Evolutionary conservation across 495 filamentous ascomycete genomes (phyloP), one percentile per base, ranked within the genome.

Genomic region (Schizothecium vesticola): DNA sequence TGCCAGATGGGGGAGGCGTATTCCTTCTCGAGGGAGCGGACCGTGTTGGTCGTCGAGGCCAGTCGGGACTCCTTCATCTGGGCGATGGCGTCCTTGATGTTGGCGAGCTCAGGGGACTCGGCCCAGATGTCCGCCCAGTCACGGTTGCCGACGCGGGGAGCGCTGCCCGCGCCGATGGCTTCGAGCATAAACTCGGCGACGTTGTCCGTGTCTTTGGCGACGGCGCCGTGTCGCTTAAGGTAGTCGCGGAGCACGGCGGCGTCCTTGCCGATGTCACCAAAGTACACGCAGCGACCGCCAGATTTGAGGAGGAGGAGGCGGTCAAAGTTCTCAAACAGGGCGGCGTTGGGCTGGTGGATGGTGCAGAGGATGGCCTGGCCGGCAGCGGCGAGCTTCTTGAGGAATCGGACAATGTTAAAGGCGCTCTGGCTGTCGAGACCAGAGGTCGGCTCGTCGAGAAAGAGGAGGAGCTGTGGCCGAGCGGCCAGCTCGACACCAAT

Each of bases 361-460:
- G 94, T 97, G 78, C 91, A 93, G 1, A 97, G 86, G 74, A 97
- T 92, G 21, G 94, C 92, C 72, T 97, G 93, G 1, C 94, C 94
- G 55, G 89, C 88, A 1, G 85, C 87, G 1, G 93, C 89, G 11
- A 97, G 85, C 80, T 96, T 97, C 61, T 89, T 89, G 62, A 97
- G 78, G 83, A 96, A 96, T 59, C 91, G 88, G 16, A 96, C 88
- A 68, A 96, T 97, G 69, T 94, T 94, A 82, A 92, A 97, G 3
- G 94, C 90, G 66, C 86, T 88, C 73, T 93, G 92, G 56, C 87
- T 89, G 75, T 97, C 93, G 6, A 97, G 84, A 61, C 94, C 94
- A 13, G 89, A 91, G 1, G 94, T 97, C 0, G 94, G 94, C 73
- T 97, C 94, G 71, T 97, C 93, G 16, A 97, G 79, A 80, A 97